These are phyloP conservation scores for Hymenoscyphus fructigenus DNA, from an alignment of 2,329 filamentous ascomycete genomes.

Conservation along the genomic window DNA sequence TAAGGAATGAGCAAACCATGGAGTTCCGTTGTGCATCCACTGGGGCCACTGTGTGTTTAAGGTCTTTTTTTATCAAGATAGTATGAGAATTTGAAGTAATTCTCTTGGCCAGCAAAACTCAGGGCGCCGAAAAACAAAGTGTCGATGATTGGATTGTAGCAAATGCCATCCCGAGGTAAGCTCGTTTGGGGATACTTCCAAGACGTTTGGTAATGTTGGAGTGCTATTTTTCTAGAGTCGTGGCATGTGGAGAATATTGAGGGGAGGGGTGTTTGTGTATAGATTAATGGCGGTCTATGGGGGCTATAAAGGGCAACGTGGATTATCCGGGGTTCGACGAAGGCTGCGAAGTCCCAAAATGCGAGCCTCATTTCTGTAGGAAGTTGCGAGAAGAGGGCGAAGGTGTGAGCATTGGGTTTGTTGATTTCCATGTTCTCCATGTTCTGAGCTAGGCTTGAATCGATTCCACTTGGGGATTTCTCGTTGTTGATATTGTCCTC, in stretches of 20 bases:
- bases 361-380: neutral
- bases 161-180: no score
- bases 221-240: neutral
- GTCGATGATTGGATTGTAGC: neutral
- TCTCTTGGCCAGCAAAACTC: no score
- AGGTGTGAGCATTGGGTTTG: neutral
- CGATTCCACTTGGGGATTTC: no score
- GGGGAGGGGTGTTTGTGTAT: neutral
- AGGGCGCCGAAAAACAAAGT: neutral
- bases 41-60: no score
- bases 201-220: neutral
- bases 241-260: neutral
- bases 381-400: no score
- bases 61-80: no score
- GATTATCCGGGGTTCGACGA: neutral
- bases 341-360: neutral
- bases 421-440: neutral
- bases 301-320: no score
- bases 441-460: no score
- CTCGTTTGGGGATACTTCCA: neutral
- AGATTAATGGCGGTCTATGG: neutral
- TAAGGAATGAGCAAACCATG: no score
- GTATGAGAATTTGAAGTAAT: no score
- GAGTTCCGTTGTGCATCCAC: no score
- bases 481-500: no score